These are phyloP conservation scores for Penicillium italicum DNA, from an alignment of 2,329 filamentous ascomycete species.

Conservation along the genomic window DNA sequence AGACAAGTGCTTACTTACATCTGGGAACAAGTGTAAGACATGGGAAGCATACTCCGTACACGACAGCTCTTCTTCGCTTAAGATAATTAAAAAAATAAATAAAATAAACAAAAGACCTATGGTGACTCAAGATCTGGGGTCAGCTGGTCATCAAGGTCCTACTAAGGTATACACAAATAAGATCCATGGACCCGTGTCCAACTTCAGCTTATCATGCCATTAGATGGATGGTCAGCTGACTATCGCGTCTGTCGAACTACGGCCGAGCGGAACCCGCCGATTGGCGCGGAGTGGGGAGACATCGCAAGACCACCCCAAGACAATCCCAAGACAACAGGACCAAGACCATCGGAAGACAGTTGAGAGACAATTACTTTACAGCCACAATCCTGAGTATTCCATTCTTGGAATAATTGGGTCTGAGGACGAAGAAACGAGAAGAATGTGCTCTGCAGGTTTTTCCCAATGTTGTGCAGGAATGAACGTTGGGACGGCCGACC, in stretches of 20 bases:
- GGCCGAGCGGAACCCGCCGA: slow-evolving; percentile 8
- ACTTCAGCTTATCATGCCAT: slow-evolving; percentile 7
- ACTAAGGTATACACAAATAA: neutral
- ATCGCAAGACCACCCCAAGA: slow-evolving; percentile 1
- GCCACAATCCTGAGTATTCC: neutral
- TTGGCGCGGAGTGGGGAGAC: slow-evolving; percentile 5
- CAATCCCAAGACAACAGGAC: neutral
- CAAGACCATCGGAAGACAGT: slow-evolving; percentile 2
- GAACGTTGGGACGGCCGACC: slow-evolving; percentile 4
- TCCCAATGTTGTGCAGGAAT: neutral
- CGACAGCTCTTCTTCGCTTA: neutral
- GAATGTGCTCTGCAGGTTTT: neutral
- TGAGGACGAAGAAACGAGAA: neutral
- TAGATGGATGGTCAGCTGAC: slow-evolving; percentile 8
- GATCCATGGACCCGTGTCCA: slow-evolving; percentile 7
- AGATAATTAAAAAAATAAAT: neutral
- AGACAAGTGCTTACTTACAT: slow-evolving; percentile 9
- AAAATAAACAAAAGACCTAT: neutral
- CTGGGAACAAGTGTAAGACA: neutral
- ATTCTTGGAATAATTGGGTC: neutral
- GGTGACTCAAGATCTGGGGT: slow-evolving; percentile 5
- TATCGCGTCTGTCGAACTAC: slow-evolving; percentile 5
- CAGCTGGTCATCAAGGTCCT: slow-evolving; percentile 3
- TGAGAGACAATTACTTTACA: slow-evolving; percentile 1
- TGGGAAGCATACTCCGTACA: neutral